Conservation (phyloP, 2,329 filamentous ascomycete species). For the Neopestalotiopsis sp. region DNA sequence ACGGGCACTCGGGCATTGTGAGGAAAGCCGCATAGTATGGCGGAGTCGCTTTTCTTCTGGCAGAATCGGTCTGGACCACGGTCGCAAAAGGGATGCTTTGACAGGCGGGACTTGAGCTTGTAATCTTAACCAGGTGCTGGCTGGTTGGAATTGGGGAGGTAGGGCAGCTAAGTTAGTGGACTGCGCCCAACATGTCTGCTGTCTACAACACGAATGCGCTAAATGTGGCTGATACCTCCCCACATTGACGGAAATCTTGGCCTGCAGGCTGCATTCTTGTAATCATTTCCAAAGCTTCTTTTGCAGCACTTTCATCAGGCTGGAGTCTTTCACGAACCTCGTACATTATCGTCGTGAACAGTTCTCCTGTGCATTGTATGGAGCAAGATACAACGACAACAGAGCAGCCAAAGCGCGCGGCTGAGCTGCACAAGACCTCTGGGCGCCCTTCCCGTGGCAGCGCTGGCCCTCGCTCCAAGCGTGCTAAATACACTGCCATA, state of each 20-base stretch:
- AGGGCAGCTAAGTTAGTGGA: neutral
- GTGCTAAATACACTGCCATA: slow-evolving; percentile 11
- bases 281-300: neutral
- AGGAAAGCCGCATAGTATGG: no score
- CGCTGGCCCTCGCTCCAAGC: slow-evolving; percentile 8
- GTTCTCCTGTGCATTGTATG: neutral
- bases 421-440: neutral
- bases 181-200: neutral
- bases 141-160: neutral
- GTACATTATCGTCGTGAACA: neutral
- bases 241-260: neutral
- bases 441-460: neutral
- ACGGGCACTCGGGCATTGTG: no score
- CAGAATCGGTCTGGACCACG: no score
- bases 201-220: neutral
- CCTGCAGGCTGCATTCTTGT: neutral
- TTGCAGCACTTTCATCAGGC: neutral
- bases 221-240: neutral
- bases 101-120: neutral
- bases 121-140: neutral
- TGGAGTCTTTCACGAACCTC: neutral
- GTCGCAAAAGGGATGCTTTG: no score
- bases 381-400: neutral
- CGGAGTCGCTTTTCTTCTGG: no score
- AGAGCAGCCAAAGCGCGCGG: neutral